A percentile compares a stretch with the other conserved stretches of the same genome.
phyloP scores from a whole-genome alignment of 225 moss, liverwort and hornwort genomes.

The Thuidium tamariscinum region DNA sequence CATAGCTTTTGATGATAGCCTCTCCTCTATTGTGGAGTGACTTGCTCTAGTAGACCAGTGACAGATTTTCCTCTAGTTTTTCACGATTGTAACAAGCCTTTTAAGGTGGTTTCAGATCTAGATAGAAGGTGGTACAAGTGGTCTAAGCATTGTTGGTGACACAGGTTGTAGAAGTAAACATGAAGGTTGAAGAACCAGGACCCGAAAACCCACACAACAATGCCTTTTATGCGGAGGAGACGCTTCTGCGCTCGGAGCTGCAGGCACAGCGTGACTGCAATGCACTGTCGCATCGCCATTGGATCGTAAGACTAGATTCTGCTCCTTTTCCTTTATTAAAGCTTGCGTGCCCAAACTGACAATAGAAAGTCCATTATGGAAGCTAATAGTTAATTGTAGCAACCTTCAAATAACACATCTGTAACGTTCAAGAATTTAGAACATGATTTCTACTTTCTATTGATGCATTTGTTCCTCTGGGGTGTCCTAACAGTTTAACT shows the following conservation, averaged over 20 bases:
- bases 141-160: background rate
- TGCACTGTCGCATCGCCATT: slow-evolving; percentile 75
- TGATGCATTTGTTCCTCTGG: background rate
- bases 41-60: background rate
- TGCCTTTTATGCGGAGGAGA: slow-evolving; percentile 93
- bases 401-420: background rate
- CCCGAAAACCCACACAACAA: slow-evolving; percentile 87
- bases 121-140: background rate
- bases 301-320: slow-evolving; percentile 53
- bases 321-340: too few species aligned
- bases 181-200: slow-evolving; percentile 82
- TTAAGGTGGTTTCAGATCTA: background rate
- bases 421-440: background rate
- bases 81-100: too few species aligned
- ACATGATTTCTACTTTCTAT: background rate
- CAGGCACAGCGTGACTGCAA: slow-evolving; percentile 94
- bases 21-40: background rate
- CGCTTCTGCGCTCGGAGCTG: slow-evolving; percentile 69
- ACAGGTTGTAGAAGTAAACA: slow-evolving; percentile 91
- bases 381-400: background rate
- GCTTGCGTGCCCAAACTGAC: background rate
- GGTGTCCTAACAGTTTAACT: background rate
- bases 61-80: background rate
- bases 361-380: background rate
- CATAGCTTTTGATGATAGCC: background rate